These are phyloP conservation scores for Thielaviopsis euricoi DNA, from an alignment of 2,329 filamentous ascomycete species.

Conservation along the genomic window DNA sequence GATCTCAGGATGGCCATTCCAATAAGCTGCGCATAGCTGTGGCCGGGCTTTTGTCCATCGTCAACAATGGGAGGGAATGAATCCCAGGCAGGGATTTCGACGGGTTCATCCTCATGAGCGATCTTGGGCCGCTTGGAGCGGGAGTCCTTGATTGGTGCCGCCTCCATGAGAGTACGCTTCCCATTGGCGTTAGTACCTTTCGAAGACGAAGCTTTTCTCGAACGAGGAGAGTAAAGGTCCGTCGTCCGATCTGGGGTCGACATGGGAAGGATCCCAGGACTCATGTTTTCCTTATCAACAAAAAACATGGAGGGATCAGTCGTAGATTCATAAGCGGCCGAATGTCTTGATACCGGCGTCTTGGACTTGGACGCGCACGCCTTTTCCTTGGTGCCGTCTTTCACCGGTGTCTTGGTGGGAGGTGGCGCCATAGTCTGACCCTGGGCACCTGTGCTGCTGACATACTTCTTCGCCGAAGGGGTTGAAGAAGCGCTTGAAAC, in stretches of 20 bases:
- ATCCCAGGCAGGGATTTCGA: slow-evolving; percentile 41
- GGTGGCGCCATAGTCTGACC: slow-evolving; percentile 46
- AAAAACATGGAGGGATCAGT: slow-evolving; percentile 17
- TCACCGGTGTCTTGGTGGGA: slow-evolving; percentile 32
- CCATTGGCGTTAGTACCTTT: slow-evolving; percentile 4
- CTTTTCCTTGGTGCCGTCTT: slow-evolving; percentile 56
- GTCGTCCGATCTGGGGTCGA: slow-evolving; percentile 27
- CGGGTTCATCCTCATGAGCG: slow-evolving; percentile 19
- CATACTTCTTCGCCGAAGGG: background rate
- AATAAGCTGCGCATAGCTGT: slow-evolving; percentile 89
- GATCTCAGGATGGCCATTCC: slow-evolving; percentile 92
- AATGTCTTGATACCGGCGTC: slow-evolving; percentile 35
- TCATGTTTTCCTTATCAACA: slow-evolving; percentile 39
- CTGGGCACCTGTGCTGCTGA: background rate
- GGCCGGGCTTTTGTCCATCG: slow-evolving; percentile 73
- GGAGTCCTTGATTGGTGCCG: slow-evolving; percentile 54
- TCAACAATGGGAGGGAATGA: slow-evolving; percentile 73
- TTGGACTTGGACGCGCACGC: slow-evolving; percentile 43
- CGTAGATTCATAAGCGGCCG: slow-evolving; percentile 23
- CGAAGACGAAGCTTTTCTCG: background rate
- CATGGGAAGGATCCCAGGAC: slow-evolving; percentile 30
- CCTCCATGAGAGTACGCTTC: slow-evolving; percentile 49
- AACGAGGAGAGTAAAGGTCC: slow-evolving; percentile 26
- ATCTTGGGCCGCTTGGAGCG: slow-evolving; percentile 56
- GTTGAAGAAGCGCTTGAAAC: background rate